Evolutionary conservation across 2,329 filamentous ascomycete genomes (phyloP).

Genomic region (Cryoendolithus antarcticus): DNA sequence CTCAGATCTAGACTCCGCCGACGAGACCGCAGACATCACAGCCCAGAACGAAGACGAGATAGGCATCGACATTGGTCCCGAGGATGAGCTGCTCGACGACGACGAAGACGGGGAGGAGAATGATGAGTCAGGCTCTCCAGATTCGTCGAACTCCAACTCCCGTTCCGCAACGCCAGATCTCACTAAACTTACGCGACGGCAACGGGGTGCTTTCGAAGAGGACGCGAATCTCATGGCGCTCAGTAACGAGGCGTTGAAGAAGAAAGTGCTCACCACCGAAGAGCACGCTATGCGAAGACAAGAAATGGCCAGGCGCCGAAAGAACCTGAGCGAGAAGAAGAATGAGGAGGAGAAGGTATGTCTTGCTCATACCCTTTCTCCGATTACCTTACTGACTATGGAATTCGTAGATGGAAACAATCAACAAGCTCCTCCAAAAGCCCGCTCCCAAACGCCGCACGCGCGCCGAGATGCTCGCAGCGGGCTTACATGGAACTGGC

Average conservation of each 20-base stretch:
- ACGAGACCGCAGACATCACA: slow-evolving; percentile 28
- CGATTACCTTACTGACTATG: neutral
- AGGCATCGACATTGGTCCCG: slow-evolving; percentile 29
- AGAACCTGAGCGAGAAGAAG: slow-evolving; percentile 65
- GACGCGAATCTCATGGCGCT: slow-evolving; percentile 35
- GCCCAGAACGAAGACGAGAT: slow-evolving; percentile 26
- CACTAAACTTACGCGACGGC: slow-evolving; percentile 55
- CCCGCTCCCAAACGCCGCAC: slow-evolving; percentile 58
- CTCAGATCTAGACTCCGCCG: slow-evolving; percentile 21
- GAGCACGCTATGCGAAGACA: slow-evolving; percentile 61
- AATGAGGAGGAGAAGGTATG: slow-evolving; percentile 64
- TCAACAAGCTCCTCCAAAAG: slow-evolving; percentile 80
- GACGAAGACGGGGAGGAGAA: slow-evolving; percentile 34
- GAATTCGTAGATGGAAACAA: slow-evolving; percentile 63
- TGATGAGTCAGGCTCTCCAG: slow-evolving; percentile 28
- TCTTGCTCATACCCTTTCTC: neutral
- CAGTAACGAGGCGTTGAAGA: slow-evolving; percentile 56
- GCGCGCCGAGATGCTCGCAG: slow-evolving; percentile 35
- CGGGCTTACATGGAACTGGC: slow-evolving; percentile 32
- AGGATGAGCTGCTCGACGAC: slow-evolving; percentile 26
- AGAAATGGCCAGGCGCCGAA: slow-evolving; percentile 61
- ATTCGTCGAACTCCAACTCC: slow-evolving; percentile 19
- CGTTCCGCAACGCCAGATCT: slow-evolving; percentile 49
- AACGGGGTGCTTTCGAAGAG: slow-evolving; percentile 45
- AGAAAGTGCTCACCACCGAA: slow-evolving; percentile 60